Percentiles rank a stretch among this genome's conserved stretches.
Conservation (phyloP, 805 yeast genomes). For the Scheffersomyces stipitis region DNA sequence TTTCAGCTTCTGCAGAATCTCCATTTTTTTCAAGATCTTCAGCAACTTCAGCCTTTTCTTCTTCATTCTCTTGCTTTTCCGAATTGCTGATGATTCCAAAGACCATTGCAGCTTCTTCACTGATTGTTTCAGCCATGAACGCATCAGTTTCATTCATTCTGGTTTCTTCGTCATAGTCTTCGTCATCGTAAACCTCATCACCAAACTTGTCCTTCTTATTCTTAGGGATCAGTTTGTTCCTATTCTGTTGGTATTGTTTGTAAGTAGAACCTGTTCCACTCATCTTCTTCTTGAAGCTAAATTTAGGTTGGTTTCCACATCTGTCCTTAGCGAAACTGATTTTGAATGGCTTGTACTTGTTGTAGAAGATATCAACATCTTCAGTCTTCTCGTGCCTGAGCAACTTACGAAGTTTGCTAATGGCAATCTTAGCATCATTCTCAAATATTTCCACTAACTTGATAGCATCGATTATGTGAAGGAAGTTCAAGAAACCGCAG, state of each 20-base stretch:
- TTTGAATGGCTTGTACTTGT: slow-evolving; percentile 53
- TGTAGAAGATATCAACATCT: slow-evolving; percentile 30
- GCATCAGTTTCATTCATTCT: slow-evolving; percentile 9
- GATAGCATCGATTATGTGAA: slow-evolving; percentile 63
- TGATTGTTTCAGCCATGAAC: slow-evolving; percentile 22
- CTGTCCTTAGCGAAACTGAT: slow-evolving; percentile 76
- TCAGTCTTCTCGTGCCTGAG: slow-evolving; percentile 43
- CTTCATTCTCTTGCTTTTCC: slow-evolving; percentile 4
- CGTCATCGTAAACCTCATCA: not conserved
- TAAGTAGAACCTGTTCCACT: slow-evolving; percentile 20
- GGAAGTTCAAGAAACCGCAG: slow-evolving; percentile 75
- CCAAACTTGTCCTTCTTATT: slow-evolving; percentile 3
- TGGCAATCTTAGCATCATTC: slow-evolving; percentile 9
- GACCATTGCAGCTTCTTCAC: slow-evolving; percentile 44
- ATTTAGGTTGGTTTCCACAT: slow-evolving; percentile 73
- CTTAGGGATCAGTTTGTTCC: slow-evolving; percentile 12
- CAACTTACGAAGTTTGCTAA: slow-evolving; percentile 50
- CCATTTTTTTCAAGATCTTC: slow-evolving; percentile 1
- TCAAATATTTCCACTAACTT: slow-evolving; percentile 61
- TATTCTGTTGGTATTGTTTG: slow-evolving; percentile 13
- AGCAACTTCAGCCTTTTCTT: slow-evolving; percentile 5
- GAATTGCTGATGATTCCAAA: slow-evolving; percentile 40
- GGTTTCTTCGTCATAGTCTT: slow-evolving; percentile 10
- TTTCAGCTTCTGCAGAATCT: not conserved
- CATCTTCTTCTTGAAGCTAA: slow-evolving; percentile 43